These are phyloP conservation scores for Chaetomiaceae sp. DNA, from an alignment of 2,329 filamentous ascomycete species.

Conservation along the genomic window DNA sequence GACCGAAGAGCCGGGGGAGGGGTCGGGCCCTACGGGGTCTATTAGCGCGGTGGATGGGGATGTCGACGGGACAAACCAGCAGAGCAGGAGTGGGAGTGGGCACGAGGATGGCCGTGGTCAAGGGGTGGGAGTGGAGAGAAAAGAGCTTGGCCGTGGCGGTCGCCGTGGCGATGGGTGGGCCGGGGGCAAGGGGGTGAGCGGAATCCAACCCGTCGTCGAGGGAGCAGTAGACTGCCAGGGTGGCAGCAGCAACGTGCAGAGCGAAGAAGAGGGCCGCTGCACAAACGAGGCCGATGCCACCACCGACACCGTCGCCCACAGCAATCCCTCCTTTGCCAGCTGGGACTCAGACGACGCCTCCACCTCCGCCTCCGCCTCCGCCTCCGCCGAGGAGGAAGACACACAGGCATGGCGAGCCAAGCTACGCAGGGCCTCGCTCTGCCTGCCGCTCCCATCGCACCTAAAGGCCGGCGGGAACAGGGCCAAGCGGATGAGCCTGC, in stretches of 20 bases:
- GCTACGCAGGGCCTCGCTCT: conserved; percentile 15
- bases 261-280: too few relatives aligned
- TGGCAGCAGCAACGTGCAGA: too few relatives aligned
- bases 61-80: too few relatives aligned
- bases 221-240: too few relatives aligned
- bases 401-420: conserved; percentile 3
- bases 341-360: conserved; percentile 3
- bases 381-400: neutral
- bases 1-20: neutral
- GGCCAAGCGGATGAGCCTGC: conserved; percentile 34
- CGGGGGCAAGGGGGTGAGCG: neutral
- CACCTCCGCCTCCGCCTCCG: neutral
- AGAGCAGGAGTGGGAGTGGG: too few relatives aligned
- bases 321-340: neutral
- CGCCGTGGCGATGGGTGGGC: neutral
- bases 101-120: neutral
- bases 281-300: too few relatives aligned
- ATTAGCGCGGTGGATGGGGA: too few relatives aligned
- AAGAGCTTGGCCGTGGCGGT: neutral
- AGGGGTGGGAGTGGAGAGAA: neutral
- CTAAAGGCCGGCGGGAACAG: conserved; percentile 10
- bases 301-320: too few relatives aligned
- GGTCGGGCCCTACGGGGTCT: too few relatives aligned
- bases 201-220: too few relatives aligned
- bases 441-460: conserved; percentile 9